A percentile compares a stretch with the other conserved stretches of the same genome.
phyloP scores from a whole-genome alignment of 805 yeast species.

The Candida rishiriensis region DNA sequence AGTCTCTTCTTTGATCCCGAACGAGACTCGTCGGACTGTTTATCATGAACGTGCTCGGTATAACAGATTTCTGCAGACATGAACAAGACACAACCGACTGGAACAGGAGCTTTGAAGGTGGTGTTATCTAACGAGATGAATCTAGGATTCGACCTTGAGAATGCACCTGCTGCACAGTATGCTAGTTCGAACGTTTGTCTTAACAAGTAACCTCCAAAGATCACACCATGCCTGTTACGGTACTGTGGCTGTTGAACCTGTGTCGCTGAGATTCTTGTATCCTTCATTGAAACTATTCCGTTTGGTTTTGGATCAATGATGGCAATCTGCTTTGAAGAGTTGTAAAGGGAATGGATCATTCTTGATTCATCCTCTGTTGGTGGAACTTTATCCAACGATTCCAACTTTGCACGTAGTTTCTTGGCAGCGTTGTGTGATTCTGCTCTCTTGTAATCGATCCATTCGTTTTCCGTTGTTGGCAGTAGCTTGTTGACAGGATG shows the following conservation, averaged over 20 bases:
- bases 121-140: conserved; percentile 88
- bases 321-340: conserved; percentile 39
- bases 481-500: conserved; percentile 79
- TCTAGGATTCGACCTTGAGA: conserved; percentile 79
- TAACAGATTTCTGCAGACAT: conserved; percentile 81
- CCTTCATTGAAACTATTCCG: conserved; percentile 60
- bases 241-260: conserved; percentile 95
- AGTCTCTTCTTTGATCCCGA: conserved; percentile 23
- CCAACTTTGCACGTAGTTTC: conserved; percentile 67
- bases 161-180: conserved; percentile 87
- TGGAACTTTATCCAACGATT: conserved; percentile 57
- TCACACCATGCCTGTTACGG: conserved; percentile 91
- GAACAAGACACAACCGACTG: conserved; percentile 86
- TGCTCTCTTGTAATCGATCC: conserved; percentile 82
- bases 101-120: conserved; percentile 90
- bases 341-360: conserved; percentile 76
- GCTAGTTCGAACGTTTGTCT: conserved; percentile 93
- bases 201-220: conserved; percentile 90
- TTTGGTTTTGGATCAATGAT: conserved; percentile 37
- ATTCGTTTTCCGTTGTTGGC: conserved; percentile 70
- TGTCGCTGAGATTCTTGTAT: conserved; percentile 68
- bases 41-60: conserved; percentile 68
- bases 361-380: conserved; percentile 73
- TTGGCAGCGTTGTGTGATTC: conserved; percentile 86
- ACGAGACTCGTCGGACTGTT: conserved; percentile 13